phyloP scores from a whole-genome alignment of 495 filamentous ascomycete species.

The Rostrohypoxylon terebratum region DNA sequence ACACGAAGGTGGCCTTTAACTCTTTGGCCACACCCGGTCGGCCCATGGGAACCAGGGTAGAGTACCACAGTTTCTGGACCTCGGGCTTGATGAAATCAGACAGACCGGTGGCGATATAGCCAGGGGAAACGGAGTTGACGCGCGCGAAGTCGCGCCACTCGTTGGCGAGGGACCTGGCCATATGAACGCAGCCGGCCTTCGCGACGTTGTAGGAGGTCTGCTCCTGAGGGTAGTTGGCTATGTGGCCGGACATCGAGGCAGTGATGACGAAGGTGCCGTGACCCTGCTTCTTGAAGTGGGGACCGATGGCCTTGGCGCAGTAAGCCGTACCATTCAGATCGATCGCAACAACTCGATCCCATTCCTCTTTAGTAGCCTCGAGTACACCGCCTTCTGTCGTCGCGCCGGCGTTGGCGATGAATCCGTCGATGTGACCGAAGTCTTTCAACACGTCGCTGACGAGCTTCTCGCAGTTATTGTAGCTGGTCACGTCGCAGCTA shows the following conservation, averaged over 20 bases:
- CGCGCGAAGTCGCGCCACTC: slow-evolving; percentile 85
- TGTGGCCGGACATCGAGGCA: slow-evolving; percentile 72
- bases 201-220: slow-evolving; percentile 83
- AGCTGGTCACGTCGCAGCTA: slow-evolving; percentile 73
- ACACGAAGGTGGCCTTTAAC: slow-evolving; percentile 86
- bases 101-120: slow-evolving; percentile 84
- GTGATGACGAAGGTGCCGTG: slow-evolving; percentile 67
- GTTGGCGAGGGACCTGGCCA: slow-evolving; percentile 77
- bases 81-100: slow-evolving; percentile 79
- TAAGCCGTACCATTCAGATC: slow-evolving; percentile 75
- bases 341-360: slow-evolving; percentile 69
- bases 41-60: slow-evolving; percentile 78
- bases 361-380: slow-evolving; percentile 55
- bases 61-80: slow-evolving; percentile 76
- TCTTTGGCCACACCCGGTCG: slow-evolving; percentile 81
- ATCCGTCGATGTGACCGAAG: slow-evolving; percentile 66
- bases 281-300: slow-evolving; percentile 67
- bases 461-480: slow-evolving; percentile 63
- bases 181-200: slow-evolving; percentile 80
- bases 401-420: slow-evolving; percentile 62
- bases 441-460: slow-evolving; percentile 65
- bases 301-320: slow-evolving; percentile 69
- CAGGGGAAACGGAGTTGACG: slow-evolving; percentile 81
- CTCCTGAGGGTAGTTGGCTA: slow-evolving; percentile 83
- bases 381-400: slow-evolving; percentile 58